These are phyloP conservation scores for Coniosporium apollinis DNA, from an alignment of 495 filamentous ascomycete species.

Conservation along the genomic window DNA sequence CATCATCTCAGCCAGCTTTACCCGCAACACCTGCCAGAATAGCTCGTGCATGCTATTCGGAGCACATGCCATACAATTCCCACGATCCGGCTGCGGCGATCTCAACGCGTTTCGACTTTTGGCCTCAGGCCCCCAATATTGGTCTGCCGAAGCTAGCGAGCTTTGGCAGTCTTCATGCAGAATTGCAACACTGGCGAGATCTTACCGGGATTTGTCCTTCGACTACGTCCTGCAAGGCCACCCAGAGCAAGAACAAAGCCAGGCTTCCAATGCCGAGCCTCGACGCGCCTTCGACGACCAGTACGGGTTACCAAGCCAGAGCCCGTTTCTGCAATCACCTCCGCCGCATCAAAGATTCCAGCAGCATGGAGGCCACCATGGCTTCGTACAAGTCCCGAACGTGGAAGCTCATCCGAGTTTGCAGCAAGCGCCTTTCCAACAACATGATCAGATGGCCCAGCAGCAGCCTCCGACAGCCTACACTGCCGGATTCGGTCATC, in stretches of 20 bases:
- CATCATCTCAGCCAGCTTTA: no score
- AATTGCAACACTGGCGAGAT: slow-evolving; percentile 48
- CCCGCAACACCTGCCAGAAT: no score
- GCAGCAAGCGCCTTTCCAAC: no score
- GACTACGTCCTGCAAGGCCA: slow-evolving; percentile 46
- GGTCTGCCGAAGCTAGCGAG: slow-evolving; percentile 50
- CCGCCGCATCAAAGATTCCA: slow-evolving; percentile 13
- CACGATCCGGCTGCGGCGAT: no score
- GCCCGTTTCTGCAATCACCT: slow-evolving; percentile 15
- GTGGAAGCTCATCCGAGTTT: slow-evolving; percentile 11
- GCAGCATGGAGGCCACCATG: slow-evolving; percentile 12
- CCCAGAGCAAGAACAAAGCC: slow-evolving; percentile 10
- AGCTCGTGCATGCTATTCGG: no score
- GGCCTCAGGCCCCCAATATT: no score
- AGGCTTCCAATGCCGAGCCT: slow-evolving; percentile 15
- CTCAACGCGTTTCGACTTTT: no score
- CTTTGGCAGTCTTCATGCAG: slow-evolving; percentile 59
- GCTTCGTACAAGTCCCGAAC: slow-evolving; percentile 7
- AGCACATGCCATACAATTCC: no score
- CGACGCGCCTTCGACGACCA: not conserved
- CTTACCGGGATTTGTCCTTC: slow-evolving; percentile 48
- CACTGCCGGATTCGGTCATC: no score
- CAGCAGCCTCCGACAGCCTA: no score
- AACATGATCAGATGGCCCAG: no score
- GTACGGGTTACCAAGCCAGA: not conserved